Base-by-base conservation (phyloP, 2,329 filamentous ascomycete genomes). In the Venturiaceae sp. region DNA sequence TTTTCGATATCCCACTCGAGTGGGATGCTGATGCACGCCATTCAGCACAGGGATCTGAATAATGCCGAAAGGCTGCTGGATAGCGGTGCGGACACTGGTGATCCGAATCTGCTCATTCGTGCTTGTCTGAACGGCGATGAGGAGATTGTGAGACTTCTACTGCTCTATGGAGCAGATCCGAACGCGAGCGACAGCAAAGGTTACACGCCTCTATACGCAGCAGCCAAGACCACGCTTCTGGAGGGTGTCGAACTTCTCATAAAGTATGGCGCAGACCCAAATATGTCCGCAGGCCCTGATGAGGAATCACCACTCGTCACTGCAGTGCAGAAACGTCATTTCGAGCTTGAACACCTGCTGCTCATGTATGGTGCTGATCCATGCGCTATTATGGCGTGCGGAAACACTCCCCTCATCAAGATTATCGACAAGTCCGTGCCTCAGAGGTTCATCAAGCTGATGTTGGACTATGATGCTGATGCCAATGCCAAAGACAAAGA, bases 201-300 rank as follows among this genome's bases (percentile, higher is more conserved):
- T 26, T 65, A 77, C 34, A 80, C 78, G 0, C 81, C 83, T 2
- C 73, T 85, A 2, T 44, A 26, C 59, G 16, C 59, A 21, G 30
- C 55, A 41, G 11, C 71, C 8, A 73, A 71, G 59, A 80, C 78
- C 0, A 80, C 82, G 2, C 73, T 85, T 2, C 8, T 19, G 41
- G 23, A 55, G 21, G 30, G 44, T 36, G 11, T 71, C 8, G 72
- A 70, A 59, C 71, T 80, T 55, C 76, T 88, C 4, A 75, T 85
- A 63, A 85, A 86, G 69, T 86, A 87, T 61, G 83, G 83, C 11
- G 82, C 81, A 16, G 81, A 82, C 65, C 77, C 78, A 9, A 83
- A 83, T 65, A 72, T 81, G 50, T 69, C 73, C 1, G 72, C 75
- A 1, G 78, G 81, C 0, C 68, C 75, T 0, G 76, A 80, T 9